Percentiles rank a stretch among this genome's conserved stretches.
These are phyloP conservation scores for Rhodamnia argentea DNA, from an alignment of 345 rosid species.

Conservation along the genomic window DNA sequence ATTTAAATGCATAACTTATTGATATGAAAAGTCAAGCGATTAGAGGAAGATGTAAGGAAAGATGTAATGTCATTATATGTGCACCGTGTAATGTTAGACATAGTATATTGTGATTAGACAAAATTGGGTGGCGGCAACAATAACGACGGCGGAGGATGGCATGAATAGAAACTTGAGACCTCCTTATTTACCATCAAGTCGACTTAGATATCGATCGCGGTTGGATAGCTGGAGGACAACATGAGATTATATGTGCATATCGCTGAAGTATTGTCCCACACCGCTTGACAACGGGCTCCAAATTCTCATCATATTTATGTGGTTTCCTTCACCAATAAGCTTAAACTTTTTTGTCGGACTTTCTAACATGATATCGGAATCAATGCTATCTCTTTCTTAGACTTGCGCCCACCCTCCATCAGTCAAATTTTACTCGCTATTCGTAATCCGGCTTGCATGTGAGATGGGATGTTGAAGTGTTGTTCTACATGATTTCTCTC, in stretches of 20 bases:
- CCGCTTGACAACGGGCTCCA: no score
- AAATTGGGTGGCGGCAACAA: not conserved
- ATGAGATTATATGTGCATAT: not conserved
- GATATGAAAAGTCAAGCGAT: not conserved
- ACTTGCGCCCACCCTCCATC: no score
- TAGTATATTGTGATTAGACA: not conserved
- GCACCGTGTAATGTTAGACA: not conserved
- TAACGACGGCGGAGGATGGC: not conserved
- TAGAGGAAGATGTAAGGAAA: not conserved
- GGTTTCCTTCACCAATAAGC: no score
- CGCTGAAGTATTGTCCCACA: no score
- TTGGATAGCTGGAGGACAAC: not conserved
- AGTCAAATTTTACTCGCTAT: no score
- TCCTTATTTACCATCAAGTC: not conserved
- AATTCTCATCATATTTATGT: no score
- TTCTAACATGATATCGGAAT: no score
- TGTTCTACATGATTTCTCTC: no score
- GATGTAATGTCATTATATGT: not conserved
- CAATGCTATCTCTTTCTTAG: no score
- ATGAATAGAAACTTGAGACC: not conserved
- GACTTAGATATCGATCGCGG: not conserved
- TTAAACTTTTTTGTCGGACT: no score
- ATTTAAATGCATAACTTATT: not conserved
- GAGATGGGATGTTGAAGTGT: no score
- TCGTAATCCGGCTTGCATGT: no score